Conservation (phyloP, 2,329 filamentous ascomycete species). For the Ophiocordyceps robertsii region DNA sequence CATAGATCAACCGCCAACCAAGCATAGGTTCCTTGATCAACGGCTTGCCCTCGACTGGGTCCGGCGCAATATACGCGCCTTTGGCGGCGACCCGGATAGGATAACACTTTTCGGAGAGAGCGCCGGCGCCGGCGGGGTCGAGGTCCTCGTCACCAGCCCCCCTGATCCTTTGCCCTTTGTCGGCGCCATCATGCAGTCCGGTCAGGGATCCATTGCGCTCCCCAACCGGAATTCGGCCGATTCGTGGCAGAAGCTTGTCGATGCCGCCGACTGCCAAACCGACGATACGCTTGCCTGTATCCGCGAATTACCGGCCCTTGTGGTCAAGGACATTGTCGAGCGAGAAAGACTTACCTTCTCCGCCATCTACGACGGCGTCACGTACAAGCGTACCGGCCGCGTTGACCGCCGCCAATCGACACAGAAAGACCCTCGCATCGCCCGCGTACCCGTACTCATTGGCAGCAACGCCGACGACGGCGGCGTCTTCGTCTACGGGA, state of each 20-base stretch:
- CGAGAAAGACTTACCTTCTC: slow-evolving; percentile 7
- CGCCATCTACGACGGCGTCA: slow-evolving; percentile 9
- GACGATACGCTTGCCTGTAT: slow-evolving; percentile 9
- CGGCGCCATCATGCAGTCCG: slow-evolving; percentile 13
- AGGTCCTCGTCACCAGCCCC: slow-evolving; percentile 4
- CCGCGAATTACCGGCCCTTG: slow-evolving; percentile 6
- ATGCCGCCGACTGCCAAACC: slow-evolving; percentile 4
- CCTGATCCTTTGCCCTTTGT: slow-evolving; percentile 14
- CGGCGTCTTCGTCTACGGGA: slow-evolving; percentile 1
- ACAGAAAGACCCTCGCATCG: slow-evolving; percentile 1
- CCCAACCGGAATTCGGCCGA: background rate
- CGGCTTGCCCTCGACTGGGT: slow-evolving; percentile 44
- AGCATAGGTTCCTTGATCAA: slow-evolving; percentile 28
- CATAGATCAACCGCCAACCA: background rate
- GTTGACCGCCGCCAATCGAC: slow-evolving; percentile 5
- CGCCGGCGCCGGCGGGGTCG: slow-evolving; percentile 39
- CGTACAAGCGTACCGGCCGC: slow-evolving; percentile 7
- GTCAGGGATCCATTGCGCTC: slow-evolving; percentile 4
- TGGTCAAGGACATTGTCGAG: slow-evolving; percentile 8
- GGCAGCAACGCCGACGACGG: slow-evolving; percentile 12
- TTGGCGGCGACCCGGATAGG: slow-evolving; percentile 47
- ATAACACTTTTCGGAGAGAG: slow-evolving; percentile 49
- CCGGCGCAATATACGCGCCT: slow-evolving; percentile 44
- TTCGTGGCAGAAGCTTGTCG: slow-evolving; percentile 8
- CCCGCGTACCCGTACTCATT: slow-evolving; percentile 10